Conservation (phyloP, 768 basidiomycete genomes). For the Phanerodontia chrysosporium region DNA sequence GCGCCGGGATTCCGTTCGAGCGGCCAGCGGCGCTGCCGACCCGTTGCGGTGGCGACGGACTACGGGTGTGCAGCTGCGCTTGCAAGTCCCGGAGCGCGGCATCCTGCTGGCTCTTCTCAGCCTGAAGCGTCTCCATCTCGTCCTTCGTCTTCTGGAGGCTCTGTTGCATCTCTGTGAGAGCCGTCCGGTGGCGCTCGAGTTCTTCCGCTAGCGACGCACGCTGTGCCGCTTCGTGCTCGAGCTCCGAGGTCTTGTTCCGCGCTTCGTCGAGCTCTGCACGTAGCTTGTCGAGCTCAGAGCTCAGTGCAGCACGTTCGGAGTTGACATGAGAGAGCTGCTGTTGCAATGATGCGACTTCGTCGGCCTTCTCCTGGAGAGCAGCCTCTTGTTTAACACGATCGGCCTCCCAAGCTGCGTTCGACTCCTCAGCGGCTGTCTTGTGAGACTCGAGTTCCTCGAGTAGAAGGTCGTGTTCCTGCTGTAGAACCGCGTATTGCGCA, state of each 20-base stretch:
- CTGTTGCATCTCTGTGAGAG: constrained; percentile 74
- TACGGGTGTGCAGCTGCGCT: constrained; percentile 55
- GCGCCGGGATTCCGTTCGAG: constrained; percentile 54
- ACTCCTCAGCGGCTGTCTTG: constrained; percentile 43
- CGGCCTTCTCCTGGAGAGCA: constrained; percentile 47
- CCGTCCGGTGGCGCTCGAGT: constrained; percentile 71
- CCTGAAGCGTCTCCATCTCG: constrained; percentile 63
- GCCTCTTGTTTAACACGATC: constrained; percentile 31
- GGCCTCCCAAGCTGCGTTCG: constrained; percentile 29
- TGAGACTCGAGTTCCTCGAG: constrained; percentile 52
- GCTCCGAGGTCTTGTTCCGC: constrained; percentile 53
- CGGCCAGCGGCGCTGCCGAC: constrained; percentile 38
- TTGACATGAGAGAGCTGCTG: constrained; percentile 40
- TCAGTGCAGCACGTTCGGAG: constrained; percentile 40
- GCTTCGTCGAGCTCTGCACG: constrained; percentile 57
- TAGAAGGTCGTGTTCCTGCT: constrained; percentile 33
- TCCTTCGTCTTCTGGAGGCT: constrained; percentile 75
- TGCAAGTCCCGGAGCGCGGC: constrained; percentile 73
- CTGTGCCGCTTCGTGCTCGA: constrained; percentile 69
- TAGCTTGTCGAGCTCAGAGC: constrained; percentile 39
- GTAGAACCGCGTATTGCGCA: constrained; percentile 39
- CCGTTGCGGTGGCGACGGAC: constrained; percentile 51
- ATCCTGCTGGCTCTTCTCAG: constrained; percentile 70
- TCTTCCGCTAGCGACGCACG: constrained; percentile 71
- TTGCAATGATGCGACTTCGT: constrained; percentile 43